phyloP scores from a whole-genome alignment of 2,329 filamentous ascomycete genomes.

The Hypoxylon sp. region DNA sequence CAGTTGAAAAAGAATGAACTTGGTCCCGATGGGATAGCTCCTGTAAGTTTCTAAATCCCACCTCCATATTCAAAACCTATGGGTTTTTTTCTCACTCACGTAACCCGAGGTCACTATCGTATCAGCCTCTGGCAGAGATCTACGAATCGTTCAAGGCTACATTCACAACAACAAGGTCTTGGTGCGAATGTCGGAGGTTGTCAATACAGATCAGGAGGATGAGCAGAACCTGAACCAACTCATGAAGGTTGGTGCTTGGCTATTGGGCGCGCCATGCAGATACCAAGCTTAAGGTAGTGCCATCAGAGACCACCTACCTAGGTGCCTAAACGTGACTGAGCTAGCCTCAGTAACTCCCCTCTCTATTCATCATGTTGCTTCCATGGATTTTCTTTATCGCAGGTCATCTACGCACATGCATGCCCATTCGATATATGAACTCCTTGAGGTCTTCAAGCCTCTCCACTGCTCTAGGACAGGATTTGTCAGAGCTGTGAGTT shows the following conservation, averaged over 20 bases:
- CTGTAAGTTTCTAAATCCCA: conserved; percentile 7
- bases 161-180: not conserved
- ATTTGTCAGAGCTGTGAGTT: too few species aligned
- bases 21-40: conserved; percentile 8
- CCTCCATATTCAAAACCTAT: conserved; percentile 2
- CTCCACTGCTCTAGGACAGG: too few species aligned
- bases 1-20: too few species aligned
- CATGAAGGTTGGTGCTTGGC: not conserved
- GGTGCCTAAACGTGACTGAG: too few species aligned
- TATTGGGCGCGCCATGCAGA: not conserved
- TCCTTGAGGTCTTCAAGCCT: too few species aligned
- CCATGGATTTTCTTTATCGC: too few species aligned
- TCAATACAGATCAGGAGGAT: not conserved
- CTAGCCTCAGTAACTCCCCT: too few species aligned
- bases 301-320: too few species aligned
- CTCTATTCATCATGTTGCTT: too few species aligned
- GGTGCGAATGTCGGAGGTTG: not conserved
- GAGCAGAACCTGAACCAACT: not conserved
- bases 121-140: not conserved
- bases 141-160: conserved; percentile 1
- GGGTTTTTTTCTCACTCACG: conserved; percentile 1
- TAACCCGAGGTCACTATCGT: conserved; percentile 5
- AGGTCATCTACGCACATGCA: too few species aligned
- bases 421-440: too few species aligned
- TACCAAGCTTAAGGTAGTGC: too few species aligned